Base-by-base conservation (phyloP, 495 filamentous ascomycete genomes). In the Bacidia gigantensis region DNA sequence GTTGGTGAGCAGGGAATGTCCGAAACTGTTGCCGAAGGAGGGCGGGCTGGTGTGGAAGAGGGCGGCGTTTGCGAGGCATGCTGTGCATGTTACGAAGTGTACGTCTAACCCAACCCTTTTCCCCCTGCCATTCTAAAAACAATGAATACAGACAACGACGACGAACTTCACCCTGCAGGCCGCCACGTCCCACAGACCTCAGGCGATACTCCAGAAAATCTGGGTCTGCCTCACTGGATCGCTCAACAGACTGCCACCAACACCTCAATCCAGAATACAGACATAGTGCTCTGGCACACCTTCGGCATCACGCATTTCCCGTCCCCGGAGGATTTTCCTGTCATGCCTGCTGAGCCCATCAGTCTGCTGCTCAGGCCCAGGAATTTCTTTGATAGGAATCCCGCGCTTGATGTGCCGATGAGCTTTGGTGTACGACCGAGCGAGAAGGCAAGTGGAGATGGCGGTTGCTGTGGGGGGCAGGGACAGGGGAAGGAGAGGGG, bases 251-350 rank as follows among this genome's bases (percentile, higher is more conserved):
- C n/a, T n/a, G n/a, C n/a, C 5, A 80, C 87, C 51, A 21, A 39
- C 26, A 79, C 81, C n/a, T 70, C 67, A 40, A 83, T 95, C 56
- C 86, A 86, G 23, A 84, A 95, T 67, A 84, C 81, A 5, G 86
- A 97, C 65, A 66, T 95, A 21, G 90, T 97, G 2, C 76, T 97
- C 20, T 97, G 90, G 90, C 90, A 97, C 66, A 97, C 90, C 0
- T 97, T 95, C 60, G 90, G 90, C 25, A 70, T 95, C 3, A 89
- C 83, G 7, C 90, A 97, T 65, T 94, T 95, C 74, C 89, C 90
- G 0, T 67, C 87, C 0, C 89, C 89, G 0, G 90, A 97, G 62
- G 90, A 97, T 64, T 97, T 85, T 68, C 90, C 90, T 26, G 74
- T 97, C 59, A 97, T 97, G 90, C 90, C 89, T 1, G 86, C 83